Evolutionary conservation across 2,329 filamentous ascomycete species (phyloP).

Genomic region (Sclerotinia borealis): DNA sequence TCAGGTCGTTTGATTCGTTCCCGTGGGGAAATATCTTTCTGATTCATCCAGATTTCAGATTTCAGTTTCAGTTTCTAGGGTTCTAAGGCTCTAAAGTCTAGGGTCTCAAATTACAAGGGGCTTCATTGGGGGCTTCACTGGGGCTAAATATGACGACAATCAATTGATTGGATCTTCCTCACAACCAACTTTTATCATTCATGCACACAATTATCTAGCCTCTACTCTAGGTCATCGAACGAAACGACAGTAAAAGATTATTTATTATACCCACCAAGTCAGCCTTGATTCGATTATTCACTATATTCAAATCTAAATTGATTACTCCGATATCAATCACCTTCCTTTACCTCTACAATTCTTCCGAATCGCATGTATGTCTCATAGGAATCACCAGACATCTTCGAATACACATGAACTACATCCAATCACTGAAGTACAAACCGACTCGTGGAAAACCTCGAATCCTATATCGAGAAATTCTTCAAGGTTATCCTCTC

Average conservation of each 20-base stretch:
- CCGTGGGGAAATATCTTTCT: background rate
- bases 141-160: slow-evolving; percentile 3
- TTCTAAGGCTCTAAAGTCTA: no score
- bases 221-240: background rate
- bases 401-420: slow-evolving; percentile 8
- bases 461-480: slow-evolving; percentile 23
- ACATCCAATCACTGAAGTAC: slow-evolving; percentile 9
- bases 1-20: background rate
- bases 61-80: no score
- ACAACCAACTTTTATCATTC: background rate
- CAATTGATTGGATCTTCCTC: background rate
- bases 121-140: no score
- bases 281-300: background rate
- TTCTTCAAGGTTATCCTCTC: slow-evolving; percentile 16
- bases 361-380: slow-evolving; percentile 27
- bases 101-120: background rate
- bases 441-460: slow-evolving; percentile 19
- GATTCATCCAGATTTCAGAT: no score
- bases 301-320: background rate
- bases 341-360: background rate
- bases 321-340: background rate
- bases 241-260: background rate
- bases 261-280: background rate
- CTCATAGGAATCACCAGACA: slow-evolving; percentile 25
- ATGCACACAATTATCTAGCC: background rate